Percentiles rank a stretch among this genome's conserved stretches.
Conservation (phyloP, 1,139 yeast genomes). For the Eremothecium sinecaudum region DNA sequence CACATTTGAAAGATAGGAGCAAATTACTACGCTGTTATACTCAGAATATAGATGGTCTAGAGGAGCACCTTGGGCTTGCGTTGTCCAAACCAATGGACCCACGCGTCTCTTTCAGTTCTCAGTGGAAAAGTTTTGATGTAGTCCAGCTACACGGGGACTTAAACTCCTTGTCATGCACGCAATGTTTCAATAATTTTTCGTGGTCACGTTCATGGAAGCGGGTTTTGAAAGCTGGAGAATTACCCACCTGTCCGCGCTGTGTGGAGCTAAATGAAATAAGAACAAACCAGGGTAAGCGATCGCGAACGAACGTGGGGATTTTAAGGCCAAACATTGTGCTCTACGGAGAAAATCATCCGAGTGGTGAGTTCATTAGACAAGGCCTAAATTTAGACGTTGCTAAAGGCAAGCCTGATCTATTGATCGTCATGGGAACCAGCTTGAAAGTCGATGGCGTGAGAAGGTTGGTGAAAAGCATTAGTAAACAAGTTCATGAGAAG, state of each 20-base stretch:
- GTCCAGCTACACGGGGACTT: slow-evolving; percentile 88
- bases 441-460: slow-evolving; percentile 80
- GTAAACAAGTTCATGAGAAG: slow-evolving; percentile 55
- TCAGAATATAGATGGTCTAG: slow-evolving; percentile 51
- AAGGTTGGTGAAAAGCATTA: slow-evolving; percentile 58
- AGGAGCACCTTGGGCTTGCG: slow-evolving; percentile 29
- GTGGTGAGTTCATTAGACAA: slow-evolving; percentile 64
- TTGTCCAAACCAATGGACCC: slow-evolving; percentile 16
- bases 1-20: slow-evolving; percentile 50
- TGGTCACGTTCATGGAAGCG: slow-evolving; percentile 53
- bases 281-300: slow-evolving; percentile 53
- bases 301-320: slow-evolving; percentile 66
- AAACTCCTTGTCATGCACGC: slow-evolving; percentile 62
- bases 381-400: slow-evolving; percentile 59
- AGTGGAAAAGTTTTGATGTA: slow-evolving; percentile 62
- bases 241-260: slow-evolving; percentile 49
- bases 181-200: slow-evolving; percentile 47
- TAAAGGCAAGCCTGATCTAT: slow-evolving; percentile 57
- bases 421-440: slow-evolving; percentile 80
- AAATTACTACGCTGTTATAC: slow-evolving; percentile 77
- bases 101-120: slow-evolving; percentile 14
- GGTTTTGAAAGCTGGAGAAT: slow-evolving; percentile 33
- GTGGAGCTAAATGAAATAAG: slow-evolving; percentile 38
- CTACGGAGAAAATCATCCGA: slow-evolving; percentile 83
- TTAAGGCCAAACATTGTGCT: slow-evolving; percentile 75